Evolutionary conservation across 164 flowering plant species (phyloP).

Genomic region (Stephania yunnanensis): DNA sequence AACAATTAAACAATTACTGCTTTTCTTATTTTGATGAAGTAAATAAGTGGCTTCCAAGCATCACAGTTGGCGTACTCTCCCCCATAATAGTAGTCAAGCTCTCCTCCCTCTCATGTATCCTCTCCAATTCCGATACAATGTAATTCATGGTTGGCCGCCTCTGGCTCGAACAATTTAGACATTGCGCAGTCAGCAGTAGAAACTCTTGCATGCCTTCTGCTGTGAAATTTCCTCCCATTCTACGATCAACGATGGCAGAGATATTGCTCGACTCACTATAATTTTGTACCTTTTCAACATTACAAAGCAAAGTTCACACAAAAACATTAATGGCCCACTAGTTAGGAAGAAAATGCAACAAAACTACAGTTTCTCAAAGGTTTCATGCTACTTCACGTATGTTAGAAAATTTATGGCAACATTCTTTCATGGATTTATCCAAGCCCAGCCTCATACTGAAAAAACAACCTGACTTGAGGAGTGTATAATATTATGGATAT

Average conservation of each 20-base stretch:
- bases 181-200: conserved; percentile 41
- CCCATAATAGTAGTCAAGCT: conserved; percentile 79
- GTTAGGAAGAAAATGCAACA: background rate
- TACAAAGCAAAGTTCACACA: conserved; percentile 6
- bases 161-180: conserved; percentile 67
- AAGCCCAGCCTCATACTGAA: too few relatives aligned
- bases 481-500: background rate
- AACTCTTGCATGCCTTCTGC: conserved; percentile 77
- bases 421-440: too few relatives aligned
- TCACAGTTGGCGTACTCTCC: conserved; percentile 71
- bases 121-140: conserved; percentile 64
- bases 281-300: conserved; percentile 46
- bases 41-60: conserved; percentile 80
- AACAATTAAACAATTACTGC: conserved; percentile 5
- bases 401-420: background rate
- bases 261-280: conserved; percentile 38
- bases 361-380: background rate
- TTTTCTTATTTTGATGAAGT: conserved; percentile 39
- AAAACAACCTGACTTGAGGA: background rate
- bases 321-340: background rate
- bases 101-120: conserved; percentile 69
- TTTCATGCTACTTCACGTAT: background rate
- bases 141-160: conserved; percentile 66
- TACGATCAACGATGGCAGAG: conserved; percentile 48
- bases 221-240: conserved; percentile 65